Conservation (phyloP, 2,329 filamentous ascomycete genomes). For the Fusarium camptoceras region DNA sequence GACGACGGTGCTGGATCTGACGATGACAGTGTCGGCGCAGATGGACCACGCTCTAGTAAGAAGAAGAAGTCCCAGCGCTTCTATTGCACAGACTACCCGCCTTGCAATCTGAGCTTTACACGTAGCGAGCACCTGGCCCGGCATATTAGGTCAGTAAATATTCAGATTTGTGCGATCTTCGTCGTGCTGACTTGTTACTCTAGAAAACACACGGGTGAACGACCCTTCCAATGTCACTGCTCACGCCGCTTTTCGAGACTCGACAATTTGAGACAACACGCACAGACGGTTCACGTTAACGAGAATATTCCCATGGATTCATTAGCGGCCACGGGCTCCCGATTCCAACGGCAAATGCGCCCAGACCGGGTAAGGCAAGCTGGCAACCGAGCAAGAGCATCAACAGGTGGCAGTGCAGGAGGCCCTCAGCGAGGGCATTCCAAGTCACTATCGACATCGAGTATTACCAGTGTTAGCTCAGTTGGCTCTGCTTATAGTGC, state of each 20-base stretch:
- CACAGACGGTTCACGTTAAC: conserved; percentile 96
- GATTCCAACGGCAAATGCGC: conserved; percentile 91
- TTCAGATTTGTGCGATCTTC: background rate
- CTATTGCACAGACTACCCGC: conserved; percentile 94
- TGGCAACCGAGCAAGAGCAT: conserved; percentile 77
- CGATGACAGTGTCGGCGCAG: conserved; percentile 71
- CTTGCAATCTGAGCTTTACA: conserved; percentile 94
- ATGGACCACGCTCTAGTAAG: conserved; percentile 78
- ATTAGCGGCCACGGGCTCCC: conserved; percentile 88
- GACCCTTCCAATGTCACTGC: conserved; percentile 97
- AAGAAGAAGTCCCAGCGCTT: conserved; percentile 98
- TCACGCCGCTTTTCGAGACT: conserved; percentile 91
- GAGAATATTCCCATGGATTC: conserved; percentile 96
- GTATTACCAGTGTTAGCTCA: conserved; percentile 81
- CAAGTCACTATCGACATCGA: conserved; percentile 87
- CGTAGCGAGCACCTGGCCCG: conserved; percentile 94
- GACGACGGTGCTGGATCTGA: conserved; percentile 71
- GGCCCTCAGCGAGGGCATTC: conserved; percentile 82
- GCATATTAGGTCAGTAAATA: conserved; percentile 79
- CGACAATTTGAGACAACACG: conserved; percentile 95
- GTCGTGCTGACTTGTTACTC: conserved; percentile 20
- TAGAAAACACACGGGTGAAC: conserved; percentile 96
- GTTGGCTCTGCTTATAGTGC: conserved; percentile 73
- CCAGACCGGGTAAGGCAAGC: conserved; percentile 85
- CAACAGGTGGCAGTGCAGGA: conserved; percentile 79